phyloP scores from a whole-genome alignment of 2,329 filamentous ascomycete genomes.

The Trichoderma cornu-damae region DNA sequence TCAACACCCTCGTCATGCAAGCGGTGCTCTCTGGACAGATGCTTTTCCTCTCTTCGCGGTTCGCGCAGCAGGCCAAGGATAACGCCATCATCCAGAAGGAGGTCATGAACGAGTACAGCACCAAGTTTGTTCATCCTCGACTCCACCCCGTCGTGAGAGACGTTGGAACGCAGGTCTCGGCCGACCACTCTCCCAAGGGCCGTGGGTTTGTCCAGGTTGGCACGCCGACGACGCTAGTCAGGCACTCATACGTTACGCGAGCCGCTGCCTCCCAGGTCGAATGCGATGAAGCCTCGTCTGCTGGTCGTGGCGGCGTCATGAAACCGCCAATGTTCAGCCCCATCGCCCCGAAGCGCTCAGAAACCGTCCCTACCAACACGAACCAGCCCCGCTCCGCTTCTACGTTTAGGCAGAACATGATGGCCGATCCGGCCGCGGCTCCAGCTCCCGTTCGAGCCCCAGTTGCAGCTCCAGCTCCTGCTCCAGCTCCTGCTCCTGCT shows the following conservation, averaged over 20 bases:
- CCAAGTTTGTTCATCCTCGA: constrained; percentile 86
- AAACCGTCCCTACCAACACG: constrained; percentile 32
- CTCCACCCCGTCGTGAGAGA: constrained; percentile 73
- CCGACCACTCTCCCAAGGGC: constrained; percentile 39
- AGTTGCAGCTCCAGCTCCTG: constrained; percentile 6
- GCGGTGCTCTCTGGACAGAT: constrained; percentile 72
- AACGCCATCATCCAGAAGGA: constrained; percentile 79
- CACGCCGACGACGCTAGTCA: constrained; percentile 58
- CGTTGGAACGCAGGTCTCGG: constrained; percentile 74
- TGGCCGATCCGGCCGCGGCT: constrained; percentile 27
- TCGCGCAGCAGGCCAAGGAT: constrained; percentile 82
- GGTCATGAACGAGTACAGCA: constrained; percentile 92
- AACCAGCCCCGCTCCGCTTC: constrained; percentile 29
- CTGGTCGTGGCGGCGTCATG: constrained; percentile 34
- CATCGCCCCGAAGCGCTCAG: constrained; percentile 30
- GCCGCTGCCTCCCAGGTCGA: constrained; percentile 76
- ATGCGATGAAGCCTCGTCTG: constrained; percentile 47
- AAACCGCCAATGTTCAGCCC: constrained; percentile 42
- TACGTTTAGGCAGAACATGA: constrained; percentile 34
- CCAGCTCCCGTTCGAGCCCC: constrained; percentile 22
- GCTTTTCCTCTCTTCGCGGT: constrained; percentile 64
- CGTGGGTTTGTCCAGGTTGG: constrained; percentile 45
- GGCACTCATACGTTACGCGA: constrained; percentile 74
- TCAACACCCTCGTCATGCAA: constrained; percentile 75
- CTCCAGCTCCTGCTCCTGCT: too few species aligned